Base-by-base conservation (phyloP, 352 stramenopile species). In the Phytopythium cucurbitacearum region DNA sequence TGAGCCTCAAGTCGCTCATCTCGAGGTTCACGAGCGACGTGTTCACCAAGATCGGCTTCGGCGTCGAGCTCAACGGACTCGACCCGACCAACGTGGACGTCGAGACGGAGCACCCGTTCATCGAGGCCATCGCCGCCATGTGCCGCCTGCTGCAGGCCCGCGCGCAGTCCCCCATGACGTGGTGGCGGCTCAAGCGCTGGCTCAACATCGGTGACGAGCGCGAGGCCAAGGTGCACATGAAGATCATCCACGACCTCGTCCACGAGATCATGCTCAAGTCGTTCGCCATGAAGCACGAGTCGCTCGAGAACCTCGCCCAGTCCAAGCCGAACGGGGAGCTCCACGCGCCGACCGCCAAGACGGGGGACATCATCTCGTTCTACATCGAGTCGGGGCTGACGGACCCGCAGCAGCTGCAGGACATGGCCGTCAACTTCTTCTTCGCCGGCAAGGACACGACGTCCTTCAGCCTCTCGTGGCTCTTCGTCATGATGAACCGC, bases 341-440 rank as follows among this genome's bases (percentile, higher is more conserved):
- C 11, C 16, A 34, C 4, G 13, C 39, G 16, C 5, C 47, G 0
- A 15, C n/a, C 21, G 33, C 5, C 28, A 40, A 48, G 2, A 41
- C 40, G 3, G 53, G 60, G 0, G 68, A 85, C 51, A 51, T 87
- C 8, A 46, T 87, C 7, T 69, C 59, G 33, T 63, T 87, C 15
- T 84, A 85, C 43, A 51, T 85, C 10, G 53, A 65, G 12, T 60
- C 40, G 8, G 56, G 44, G 13, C 48, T 59, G 9, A 59, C 63
- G 6, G 58, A 76, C 40, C 41, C 64, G 1, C 54, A 60, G 34
- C 62, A 79, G 40, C 45, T 91, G 4, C 76, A 81, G 32, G 77
- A 94, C 61, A 85, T 93, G 53, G 71, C 81, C 8, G 57, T 92
- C 32, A 91, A 82, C 53, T 91, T 94, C 51, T 76, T 96, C 49